phyloP scores from a whole-genome alignment of 1,284 basidiomycete genomes.

The Leccinum variabile region DNA sequence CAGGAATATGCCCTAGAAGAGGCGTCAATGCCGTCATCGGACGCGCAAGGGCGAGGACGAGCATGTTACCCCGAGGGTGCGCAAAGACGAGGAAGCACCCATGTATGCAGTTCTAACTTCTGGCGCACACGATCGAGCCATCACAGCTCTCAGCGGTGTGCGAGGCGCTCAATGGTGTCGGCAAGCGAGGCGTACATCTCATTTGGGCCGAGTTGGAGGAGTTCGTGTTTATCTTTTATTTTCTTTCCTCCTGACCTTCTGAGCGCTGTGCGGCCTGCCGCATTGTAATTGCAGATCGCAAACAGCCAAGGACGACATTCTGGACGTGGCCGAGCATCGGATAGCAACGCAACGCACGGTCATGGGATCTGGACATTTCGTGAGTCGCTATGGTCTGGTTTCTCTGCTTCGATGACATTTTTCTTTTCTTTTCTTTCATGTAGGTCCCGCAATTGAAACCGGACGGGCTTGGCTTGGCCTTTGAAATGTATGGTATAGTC shows the following conservation, averaged over 20 bases:
- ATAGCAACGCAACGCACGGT: slow-evolving; percentile 26
- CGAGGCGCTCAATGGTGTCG: slow-evolving; percentile 11
- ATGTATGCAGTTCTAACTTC: slow-evolving; percentile 26
- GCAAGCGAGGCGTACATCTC: slow-evolving; percentile 26
- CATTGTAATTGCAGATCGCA: slow-evolving; percentile 22
- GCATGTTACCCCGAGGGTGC: slow-evolving; percentile 25
- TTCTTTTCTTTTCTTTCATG: not conserved
- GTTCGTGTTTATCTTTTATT: slow-evolving; percentile 19
- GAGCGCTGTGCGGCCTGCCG: not conserved
- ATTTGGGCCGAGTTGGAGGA: slow-evolving; percentile 36
- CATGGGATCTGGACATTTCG: slow-evolving; percentile 33
- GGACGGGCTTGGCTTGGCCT: slow-evolving; percentile 22
- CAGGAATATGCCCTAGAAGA: slow-evolving; percentile 33
- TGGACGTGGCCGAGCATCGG: slow-evolving; percentile 28
- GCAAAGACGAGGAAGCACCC: slow-evolving; percentile 34
- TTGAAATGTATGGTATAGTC: not conserved
- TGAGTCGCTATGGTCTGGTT: slow-evolving; percentile 9
- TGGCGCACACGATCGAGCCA: slow-evolving; percentile 30
- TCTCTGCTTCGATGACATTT: not conserved
- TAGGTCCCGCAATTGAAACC: slow-evolving; percentile 35
- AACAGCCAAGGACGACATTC: slow-evolving; percentile 28
- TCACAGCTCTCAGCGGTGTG: slow-evolving; percentile 26
- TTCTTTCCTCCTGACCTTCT: not conserved
- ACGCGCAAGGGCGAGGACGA: not conserved
- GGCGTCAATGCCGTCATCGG: not conserved